A percentile compares a stretch with the other conserved stretches of the same genome.
Evolutionary conservation across 441 rosid species (phyloP).

Genomic region (Kokia cookei): DNA sequence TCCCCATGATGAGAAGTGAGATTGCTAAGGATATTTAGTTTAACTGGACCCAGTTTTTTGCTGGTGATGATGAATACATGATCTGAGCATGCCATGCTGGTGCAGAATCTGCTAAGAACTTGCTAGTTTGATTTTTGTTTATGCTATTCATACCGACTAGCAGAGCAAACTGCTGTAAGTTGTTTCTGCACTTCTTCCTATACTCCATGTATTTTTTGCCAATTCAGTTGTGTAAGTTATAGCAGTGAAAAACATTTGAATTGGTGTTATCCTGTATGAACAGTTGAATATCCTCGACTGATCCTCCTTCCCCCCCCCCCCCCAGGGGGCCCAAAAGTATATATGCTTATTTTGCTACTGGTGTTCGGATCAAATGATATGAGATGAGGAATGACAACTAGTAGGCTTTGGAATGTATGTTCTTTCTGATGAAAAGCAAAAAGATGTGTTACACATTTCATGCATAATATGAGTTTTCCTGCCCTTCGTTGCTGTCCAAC

Average conservation of each 20-base stretch:
- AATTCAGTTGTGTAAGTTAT: not conserved
- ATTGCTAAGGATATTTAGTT: not conserved
- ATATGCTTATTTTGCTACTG: not conserved
- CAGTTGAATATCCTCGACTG: not conserved
- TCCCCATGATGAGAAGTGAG: not conserved
- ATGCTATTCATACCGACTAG: not conserved
- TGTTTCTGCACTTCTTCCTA: not conserved
- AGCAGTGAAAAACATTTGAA: not conserved
- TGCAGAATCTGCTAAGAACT: not conserved
- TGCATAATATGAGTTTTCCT: not conserved
- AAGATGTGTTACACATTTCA: not conserved
- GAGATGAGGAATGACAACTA: not conserved
- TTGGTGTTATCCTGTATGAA: not conserved
- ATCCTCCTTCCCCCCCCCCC: not conserved
- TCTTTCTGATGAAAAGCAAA: not conserved
- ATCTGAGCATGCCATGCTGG: not conserved
- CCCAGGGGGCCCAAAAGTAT: too few relatives aligned
- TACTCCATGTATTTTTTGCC: not conserved
- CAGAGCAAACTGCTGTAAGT: not conserved
- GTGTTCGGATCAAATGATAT: not conserved
- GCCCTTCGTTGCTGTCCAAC: not conserved
- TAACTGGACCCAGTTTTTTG: not conserved
- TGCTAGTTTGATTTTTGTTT: not conserved
- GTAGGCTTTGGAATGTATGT: not conserved
- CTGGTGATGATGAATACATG: not conserved